phyloP scores from a whole-genome alignment of 192 early-diverging fungal genomes.

The Backusella tarrabulga region DNA sequence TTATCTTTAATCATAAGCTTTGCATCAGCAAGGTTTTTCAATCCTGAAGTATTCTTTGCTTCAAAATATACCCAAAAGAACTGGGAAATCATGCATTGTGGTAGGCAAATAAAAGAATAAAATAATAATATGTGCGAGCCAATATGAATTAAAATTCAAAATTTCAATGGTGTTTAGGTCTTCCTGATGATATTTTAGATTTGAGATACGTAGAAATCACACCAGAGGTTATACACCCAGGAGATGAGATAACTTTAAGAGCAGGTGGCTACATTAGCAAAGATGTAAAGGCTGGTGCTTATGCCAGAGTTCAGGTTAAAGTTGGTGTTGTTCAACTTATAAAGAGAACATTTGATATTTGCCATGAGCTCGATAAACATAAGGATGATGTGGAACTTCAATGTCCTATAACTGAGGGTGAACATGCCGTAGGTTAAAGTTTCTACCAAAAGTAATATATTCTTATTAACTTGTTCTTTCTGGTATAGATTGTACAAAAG shows the following conservation, averaged over 20 bases:
- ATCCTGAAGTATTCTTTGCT: background rate
- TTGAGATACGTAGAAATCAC: background rate
- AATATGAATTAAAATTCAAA: background rate
- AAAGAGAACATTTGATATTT: background rate
- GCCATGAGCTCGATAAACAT: background rate
- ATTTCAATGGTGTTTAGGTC: background rate
- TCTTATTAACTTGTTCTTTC: background rate
- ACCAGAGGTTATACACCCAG: background rate
- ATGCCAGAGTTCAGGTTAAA: background rate
- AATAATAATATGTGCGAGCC: background rate
- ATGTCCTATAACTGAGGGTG: background rate
- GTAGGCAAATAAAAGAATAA: background rate
- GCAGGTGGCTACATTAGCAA: background rate
- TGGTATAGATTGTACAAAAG: constrained; percentile 7
- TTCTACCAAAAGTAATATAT: background rate
- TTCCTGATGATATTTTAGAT: background rate
- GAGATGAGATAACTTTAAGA: background rate
- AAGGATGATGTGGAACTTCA: background rate
- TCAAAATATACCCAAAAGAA: background rate
- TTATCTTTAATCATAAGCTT: background rate
- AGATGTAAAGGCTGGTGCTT: background rate
- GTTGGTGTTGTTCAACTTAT: background rate
- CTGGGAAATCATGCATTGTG: background rate
- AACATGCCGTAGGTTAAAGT: background rate
- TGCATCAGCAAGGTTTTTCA: background rate